Percentiles rank a stretch among this genome's conserved stretches.
Conservation (phyloP, 768 basidiomycete species). For the Amanita jacksonii region DNA sequence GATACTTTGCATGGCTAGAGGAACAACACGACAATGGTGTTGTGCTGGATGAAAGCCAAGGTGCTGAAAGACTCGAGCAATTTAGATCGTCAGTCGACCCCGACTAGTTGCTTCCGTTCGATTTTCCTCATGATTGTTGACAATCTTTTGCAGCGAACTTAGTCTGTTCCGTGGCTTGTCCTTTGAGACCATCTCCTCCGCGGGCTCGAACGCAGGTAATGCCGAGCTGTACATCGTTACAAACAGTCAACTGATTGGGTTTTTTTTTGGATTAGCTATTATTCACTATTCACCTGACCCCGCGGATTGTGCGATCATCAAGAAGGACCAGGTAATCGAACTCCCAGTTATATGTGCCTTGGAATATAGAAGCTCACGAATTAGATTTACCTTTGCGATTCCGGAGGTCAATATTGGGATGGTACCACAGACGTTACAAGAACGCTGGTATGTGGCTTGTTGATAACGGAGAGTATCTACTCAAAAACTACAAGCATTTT, state of each 20-base stretch:
- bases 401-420: conserved; percentile 86
- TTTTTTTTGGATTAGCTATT: conserved; percentile 54
- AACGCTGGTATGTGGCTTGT: conserved; percentile 51
- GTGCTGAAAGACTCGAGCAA: conserved; percentile 66
- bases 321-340: conserved; percentile 53
- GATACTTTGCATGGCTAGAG: conserved; percentile 95
- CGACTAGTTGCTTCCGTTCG: conserved; percentile 3
- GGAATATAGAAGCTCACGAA: neutral
- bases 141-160: conserved; percentile 44
- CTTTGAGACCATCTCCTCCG: conserved; percentile 87
- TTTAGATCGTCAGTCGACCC: conserved; percentile 58
- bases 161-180: conserved; percentile 79
- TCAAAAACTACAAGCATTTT: conserved; percentile 56
- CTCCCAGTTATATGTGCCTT: neutral
- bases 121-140: neutral
- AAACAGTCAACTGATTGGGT: neutral
- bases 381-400: conserved; percentile 56
- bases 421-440: conserved; percentile 95
- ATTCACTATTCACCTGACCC: conserved; percentile 89
- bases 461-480: neutral
- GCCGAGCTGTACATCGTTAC: neutral
- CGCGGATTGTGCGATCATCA: conserved; percentile 61
- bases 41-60: conserved; percentile 69
- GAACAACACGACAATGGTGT: conserved; percentile 58
- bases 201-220: conserved; percentile 79